These are phyloP conservation scores for Sclerotiophoma versabilis DNA, from an alignment of 2,329 filamentous ascomycete genomes.

Conservation along the genomic window DNA sequence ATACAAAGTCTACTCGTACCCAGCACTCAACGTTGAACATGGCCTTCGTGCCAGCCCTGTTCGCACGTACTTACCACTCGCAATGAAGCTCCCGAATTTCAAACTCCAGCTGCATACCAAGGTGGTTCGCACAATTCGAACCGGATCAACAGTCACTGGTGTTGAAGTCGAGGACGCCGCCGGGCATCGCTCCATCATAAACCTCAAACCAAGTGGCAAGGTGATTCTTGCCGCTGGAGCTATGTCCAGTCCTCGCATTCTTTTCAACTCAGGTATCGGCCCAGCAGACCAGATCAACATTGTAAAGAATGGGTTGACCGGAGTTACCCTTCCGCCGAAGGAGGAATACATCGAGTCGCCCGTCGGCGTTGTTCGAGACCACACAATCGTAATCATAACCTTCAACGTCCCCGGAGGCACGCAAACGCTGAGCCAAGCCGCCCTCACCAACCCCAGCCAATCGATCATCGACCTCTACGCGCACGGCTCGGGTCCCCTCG, in stretches of 20 bases:
- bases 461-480: constrained; percentile 22
- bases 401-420: constrained; percentile 23
- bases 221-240: constrained; percentile 36
- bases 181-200: constrained; percentile 25
- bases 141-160: constrained; percentile 22
- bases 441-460: constrained; percentile 22
- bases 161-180: constrained; percentile 24
- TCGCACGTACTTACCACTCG: constrained; percentile 28
- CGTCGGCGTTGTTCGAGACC: constrained; percentile 40
- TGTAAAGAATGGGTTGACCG: constrained; percentile 21
- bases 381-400: constrained; percentile 20
- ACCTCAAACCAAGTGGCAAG: constrained; percentile 27
- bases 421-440: constrained; percentile 15
- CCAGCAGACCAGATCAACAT: constrained; percentile 33
- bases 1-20: constrained; percentile 25
- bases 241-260: constrained; percentile 32
- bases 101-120: constrained; percentile 31
- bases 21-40: constrained; percentile 18
- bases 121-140: constrained; percentile 27
- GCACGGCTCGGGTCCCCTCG: constrained; percentile 47
- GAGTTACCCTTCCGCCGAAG: constrained; percentile 25
- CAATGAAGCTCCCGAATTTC: constrained; percentile 26
- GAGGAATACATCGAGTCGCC: constrained; percentile 31
- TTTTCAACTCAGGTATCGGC: constrained; percentile 38
- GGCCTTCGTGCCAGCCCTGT: constrained; percentile 31